Base-by-base conservation (phyloP, 1,284 basidiomycete species). In the Calocybe gambosa region DNA sequence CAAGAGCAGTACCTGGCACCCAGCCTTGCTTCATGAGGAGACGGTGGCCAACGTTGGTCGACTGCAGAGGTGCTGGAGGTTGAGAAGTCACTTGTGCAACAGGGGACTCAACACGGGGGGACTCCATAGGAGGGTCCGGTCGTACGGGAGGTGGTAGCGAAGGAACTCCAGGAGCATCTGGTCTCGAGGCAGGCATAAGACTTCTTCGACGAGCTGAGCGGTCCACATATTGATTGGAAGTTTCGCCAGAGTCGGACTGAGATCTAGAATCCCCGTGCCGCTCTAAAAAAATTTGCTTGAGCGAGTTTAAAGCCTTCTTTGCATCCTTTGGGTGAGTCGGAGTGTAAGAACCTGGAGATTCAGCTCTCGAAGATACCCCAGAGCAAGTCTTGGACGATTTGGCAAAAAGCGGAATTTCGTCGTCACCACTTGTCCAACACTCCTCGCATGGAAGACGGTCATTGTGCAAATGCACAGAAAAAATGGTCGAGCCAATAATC, bases 21-120 rank as follows among this genome's bases (percentile, higher is more conserved):
- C 86, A 89, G 1, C 85, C 85, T 62, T 86, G 84, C 59, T 80
- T 82, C 61, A 78, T 65, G 2, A 88, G 68, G 36, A 89, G 65
- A 33, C 67, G 72, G 55, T 83, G 78, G 0, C 85, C 85, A 42
- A 88, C 65, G 55, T 85, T 88, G n/a, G 70, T 66, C 2, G 70
- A 58, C 3, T 76, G 59, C 25, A 86, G 58, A 1, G 77, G 74
- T 4, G 58, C 55, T 16, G 75, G 61, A 12, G 73, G 66, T 31
- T 67, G 58, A 34, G 76, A 72, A 2, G 39, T 47, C 20, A 55
- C 55, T 13, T 51, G 52, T 20, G 43, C 31, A 19, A 45, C 45
- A 42, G 57, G 52, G 31, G 54, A 49, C 42, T 50, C 43, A 42
- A 50, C 43, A 15, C 52, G 44, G 40, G 54, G 43, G 10, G 52